phyloP scores from a whole-genome alignment of 164 flowering plant genomes.

The Macadamia integrifolia region DNA sequence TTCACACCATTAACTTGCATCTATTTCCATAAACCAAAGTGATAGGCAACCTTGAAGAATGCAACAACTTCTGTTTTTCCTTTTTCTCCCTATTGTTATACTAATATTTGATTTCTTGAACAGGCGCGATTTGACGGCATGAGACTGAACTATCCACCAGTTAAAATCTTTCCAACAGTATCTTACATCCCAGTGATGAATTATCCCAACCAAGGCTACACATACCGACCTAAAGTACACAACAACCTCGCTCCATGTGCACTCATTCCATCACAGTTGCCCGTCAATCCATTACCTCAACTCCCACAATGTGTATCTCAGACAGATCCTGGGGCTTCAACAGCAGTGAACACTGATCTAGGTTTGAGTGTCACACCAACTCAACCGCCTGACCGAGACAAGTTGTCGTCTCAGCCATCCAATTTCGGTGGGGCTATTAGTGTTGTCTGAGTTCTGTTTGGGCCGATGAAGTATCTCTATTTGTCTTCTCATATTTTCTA shows the following conservation, averaged over 20 bases:
- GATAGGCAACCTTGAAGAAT: no score
- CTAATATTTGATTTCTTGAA: not conserved
- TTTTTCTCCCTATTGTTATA: not conserved
- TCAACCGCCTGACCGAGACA: not conserved
- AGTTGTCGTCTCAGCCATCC: slow-evolving; percentile 2
- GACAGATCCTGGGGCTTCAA: not conserved
- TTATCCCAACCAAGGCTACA: not conserved
- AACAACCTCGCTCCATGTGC: not conserved
- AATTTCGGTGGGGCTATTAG: slow-evolving; percentile 4
- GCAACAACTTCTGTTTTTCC: not conserved
- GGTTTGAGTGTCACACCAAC: slow-evolving; percentile 9
- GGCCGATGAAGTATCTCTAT: not conserved
- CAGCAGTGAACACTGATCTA: slow-evolving; percentile 5
- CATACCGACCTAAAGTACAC: slow-evolving; percentile 1
- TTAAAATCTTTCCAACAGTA: not conserved
- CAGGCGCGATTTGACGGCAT: not conserved
- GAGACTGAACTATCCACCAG: slow-evolving; percentile 3
- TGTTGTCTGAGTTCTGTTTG: slow-evolving; percentile 4
- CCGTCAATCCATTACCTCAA: not conserved
- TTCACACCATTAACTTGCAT: no score
- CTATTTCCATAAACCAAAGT: no score
- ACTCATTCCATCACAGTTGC: not conserved
- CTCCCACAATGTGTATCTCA: slow-evolving; percentile 2
- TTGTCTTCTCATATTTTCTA: not conserved
- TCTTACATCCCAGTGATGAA: slow-evolving; percentile 9